Base-by-base conservation (phyloP, 768 basidiomycete species). In the Rubroboletus pulcherrimus region DNA sequence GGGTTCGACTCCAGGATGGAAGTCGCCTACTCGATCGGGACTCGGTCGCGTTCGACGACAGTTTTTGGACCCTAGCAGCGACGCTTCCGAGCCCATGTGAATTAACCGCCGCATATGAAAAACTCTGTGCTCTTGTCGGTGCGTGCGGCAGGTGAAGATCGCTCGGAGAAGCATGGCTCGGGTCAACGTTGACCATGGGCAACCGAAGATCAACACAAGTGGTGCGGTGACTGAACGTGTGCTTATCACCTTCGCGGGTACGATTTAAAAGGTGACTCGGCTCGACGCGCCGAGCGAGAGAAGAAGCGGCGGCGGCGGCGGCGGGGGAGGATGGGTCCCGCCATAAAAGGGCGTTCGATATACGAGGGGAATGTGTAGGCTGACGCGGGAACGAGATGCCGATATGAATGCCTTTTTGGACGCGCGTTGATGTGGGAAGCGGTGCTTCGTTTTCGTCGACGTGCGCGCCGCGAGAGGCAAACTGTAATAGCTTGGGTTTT, bases 401-500 rank as follows among this genome's bases (percentile, higher is more conserved):
- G 42, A 45, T 34, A 14, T 14, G 34, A 11, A 14, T 34, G 34
- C 11, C 43, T n/a, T 45, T 51, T 12, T 53, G 57, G n/a, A 37
- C 38, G 7, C n/a, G 14, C 4, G 10, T 33, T 5, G 45, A 54
- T 30, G 40, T 54, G 37, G 38, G 11, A 42, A 43, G 21, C 9
- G 50, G 64, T 9, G 61, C 55, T 30, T 55, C 54, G 50, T 69
- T 69, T 43, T 68, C 65, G 30, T 69, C 58, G 45, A 55, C 35
- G 21, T 30, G 38, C 7, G 35, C 35, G 21, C 49, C 2, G 21
- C 48, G 48, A 35, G 55, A 15, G 40, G 10, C 15, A 1, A 53
- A 53, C 26, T 8, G 53, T 17, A 11, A 46, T 5, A 24, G 30
- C 26, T n/a, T 49, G 45, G 11, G 52, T 15, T 38, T 64, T n/a